Percentiles rank a stretch among this genome's conserved stretches.
Conservation (phyloP, 2,329 filamentous ascomycete genomes). For the Fusarium sp. region DNA sequence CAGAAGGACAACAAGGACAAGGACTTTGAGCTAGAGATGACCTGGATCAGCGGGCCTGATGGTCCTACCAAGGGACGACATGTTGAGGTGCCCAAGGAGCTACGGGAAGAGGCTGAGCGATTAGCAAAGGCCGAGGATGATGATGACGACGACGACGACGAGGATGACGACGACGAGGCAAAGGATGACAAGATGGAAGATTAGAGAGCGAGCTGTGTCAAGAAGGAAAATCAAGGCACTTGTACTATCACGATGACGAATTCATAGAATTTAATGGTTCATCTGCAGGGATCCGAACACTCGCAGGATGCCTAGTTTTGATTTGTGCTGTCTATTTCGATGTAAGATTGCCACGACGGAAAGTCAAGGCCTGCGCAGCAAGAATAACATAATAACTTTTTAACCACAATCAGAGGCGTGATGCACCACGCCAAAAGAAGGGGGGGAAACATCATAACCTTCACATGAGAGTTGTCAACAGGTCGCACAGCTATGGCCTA, state of each 20-base stretch:
- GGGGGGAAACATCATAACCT: no score
- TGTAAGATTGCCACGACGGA: no score
- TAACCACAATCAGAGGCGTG: no score
- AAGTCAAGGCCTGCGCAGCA: no score
- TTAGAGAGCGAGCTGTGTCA: conserved; percentile 58
- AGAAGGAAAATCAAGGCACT: conserved; percentile 43
- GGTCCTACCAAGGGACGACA: conserved; percentile 94
- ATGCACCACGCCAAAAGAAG: no score
- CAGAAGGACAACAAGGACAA: conserved; percentile 99
- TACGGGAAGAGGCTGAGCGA: conserved; percentile 92
- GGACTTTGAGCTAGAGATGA: conserved; percentile 99
- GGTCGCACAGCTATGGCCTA: no score
- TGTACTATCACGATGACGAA: conserved; percentile 56
- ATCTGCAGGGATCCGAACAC: conserved; percentile 42
- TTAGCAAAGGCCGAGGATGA: conserved; percentile 92
- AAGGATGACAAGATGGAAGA: conserved; percentile 89
- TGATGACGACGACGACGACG: conserved; percentile 75
- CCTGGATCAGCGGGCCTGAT: conserved; percentile 88
- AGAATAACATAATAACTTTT: no score
- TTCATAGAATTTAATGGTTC: conserved; percentile 55
- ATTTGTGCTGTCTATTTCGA: conserved; percentile 26
- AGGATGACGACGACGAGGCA: conserved; percentile 69
- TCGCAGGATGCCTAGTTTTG: conserved; percentile 16
- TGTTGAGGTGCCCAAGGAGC: conserved; percentile 90
- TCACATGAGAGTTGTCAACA: no score